Conservation (phyloP, 2,329 filamentous ascomycete genomes). For the Fusarium sp. region DNA sequence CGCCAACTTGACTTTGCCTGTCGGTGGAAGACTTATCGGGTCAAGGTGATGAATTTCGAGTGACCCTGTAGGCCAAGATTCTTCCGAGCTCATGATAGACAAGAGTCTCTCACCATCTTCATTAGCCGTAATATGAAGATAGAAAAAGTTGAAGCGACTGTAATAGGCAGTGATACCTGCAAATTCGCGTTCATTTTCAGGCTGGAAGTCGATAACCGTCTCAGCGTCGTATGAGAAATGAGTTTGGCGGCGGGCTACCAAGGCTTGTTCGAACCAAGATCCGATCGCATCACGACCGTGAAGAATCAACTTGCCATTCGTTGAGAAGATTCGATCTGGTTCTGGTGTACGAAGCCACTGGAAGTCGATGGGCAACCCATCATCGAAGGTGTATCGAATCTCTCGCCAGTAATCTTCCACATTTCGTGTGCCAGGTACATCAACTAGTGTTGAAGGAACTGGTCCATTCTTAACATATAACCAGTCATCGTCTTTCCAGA, state of each 20-base stretch:
- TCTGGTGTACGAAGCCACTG: constrained; percentile 70
- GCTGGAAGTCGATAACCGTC: constrained; percentile 65
- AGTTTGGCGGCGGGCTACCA: constrained; percentile 66
- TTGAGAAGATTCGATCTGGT: constrained; percentile 62
- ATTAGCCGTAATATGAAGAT: constrained; percentile 68
- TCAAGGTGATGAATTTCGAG: constrained; percentile 58
- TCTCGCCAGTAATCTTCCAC: constrained; percentile 63
- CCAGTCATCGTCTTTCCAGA: constrained; percentile 69
- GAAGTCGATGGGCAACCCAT: constrained; percentile 62
- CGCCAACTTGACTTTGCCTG: constrained; percentile 66
- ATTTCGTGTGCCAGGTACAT: constrained; percentile 60
- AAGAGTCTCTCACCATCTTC: constrained; percentile 68
- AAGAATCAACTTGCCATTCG: constrained; percentile 57
- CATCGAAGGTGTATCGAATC: constrained; percentile 59
- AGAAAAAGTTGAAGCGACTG: constrained; percentile 73
- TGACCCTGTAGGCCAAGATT: constrained; percentile 64
- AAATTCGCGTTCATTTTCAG: constrained; percentile 69
- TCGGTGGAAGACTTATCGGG: constrained; percentile 62
- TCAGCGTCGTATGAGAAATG: constrained; percentile 73
- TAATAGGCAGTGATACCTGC: constrained; percentile 73
- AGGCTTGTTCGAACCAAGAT: constrained; percentile 69
- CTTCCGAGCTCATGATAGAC: constrained; percentile 67
- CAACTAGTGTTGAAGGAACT: constrained; percentile 63
- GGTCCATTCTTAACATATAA: constrained; percentile 70
- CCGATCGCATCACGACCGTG: constrained; percentile 66